Evolutionary conservation across 2,329 filamentous ascomycete species (phyloP).

Genomic region (Apiospora marii): DNA sequence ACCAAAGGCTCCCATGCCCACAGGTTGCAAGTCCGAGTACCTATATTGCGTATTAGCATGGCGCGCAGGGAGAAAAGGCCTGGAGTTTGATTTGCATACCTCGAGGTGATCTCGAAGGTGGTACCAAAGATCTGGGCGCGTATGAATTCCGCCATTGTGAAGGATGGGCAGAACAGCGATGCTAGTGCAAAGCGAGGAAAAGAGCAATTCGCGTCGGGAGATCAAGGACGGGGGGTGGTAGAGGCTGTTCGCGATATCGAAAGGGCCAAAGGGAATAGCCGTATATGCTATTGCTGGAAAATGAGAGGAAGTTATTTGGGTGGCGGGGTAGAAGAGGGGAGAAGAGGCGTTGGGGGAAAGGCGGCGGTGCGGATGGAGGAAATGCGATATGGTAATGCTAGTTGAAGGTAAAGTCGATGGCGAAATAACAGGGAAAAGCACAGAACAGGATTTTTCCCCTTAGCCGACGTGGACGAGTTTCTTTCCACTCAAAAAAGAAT

Average conservation of each 20-base stretch:
- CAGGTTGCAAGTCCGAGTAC: constrained; percentile 97
- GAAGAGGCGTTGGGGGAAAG: constrained; percentile 11
- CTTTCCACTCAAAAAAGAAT: constrained; percentile 19
- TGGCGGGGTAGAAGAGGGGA: constrained; percentile 20
- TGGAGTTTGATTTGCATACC: constrained; percentile 60
- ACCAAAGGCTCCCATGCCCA: constrained; percentile 98
- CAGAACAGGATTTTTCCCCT: constrained; percentile 13
- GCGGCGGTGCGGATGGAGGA: constrained; percentile 17
- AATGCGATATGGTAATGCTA: constrained; percentile 21
- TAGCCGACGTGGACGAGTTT: constrained; percentile 16
- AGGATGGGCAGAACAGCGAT: neutral
- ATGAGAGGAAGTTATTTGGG: constrained; percentile 13
- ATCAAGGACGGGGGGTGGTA: neutral
- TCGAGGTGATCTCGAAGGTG: constrained; percentile 99
- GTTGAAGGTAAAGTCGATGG: constrained; percentile 21
- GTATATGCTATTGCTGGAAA: neutral
- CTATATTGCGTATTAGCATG: constrained; percentile 52
- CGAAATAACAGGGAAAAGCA: constrained; percentile 17
- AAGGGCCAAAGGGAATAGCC: neutral
- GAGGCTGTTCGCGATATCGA: constrained; percentile 10
- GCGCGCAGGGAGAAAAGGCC: neutral
- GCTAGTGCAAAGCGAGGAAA: constrained; percentile 4
- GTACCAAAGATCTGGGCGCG: constrained; percentile 99
- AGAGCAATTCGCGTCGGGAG: neutral
- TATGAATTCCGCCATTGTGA: constrained; percentile 97